These are phyloP conservation scores for Colletotrichum higginsianum DNA, from an alignment of 2,329 filamentous ascomycete species.

Conservation along the genomic window DNA sequence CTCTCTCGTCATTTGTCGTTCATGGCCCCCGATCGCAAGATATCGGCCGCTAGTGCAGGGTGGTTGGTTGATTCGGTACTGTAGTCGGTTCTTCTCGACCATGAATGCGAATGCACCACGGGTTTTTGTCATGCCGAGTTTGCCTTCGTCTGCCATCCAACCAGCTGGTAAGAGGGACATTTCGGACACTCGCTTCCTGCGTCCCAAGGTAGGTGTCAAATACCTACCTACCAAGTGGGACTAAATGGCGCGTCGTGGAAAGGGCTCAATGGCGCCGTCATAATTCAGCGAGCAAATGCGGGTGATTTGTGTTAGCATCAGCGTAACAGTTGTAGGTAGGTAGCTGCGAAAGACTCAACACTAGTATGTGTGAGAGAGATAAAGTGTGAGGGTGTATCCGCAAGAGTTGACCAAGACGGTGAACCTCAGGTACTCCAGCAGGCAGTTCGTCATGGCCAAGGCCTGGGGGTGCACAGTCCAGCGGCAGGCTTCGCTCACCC, in stretches of 20 bases:
- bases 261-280: not conserved
- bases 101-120: not conserved
- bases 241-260: not conserved
- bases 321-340: not conserved
- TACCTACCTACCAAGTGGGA: not conserved
- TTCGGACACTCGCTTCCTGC: not conserved
- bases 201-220: not conserved
- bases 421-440: slow-evolving; percentile 1
- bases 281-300: not conserved
- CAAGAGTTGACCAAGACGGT: not conserved
- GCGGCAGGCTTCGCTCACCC: not conserved
- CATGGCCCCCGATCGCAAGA: slow-evolving; percentile 35
- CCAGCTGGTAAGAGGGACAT: not conserved
- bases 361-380: not conserved
- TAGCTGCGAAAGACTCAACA: not conserved
- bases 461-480: not conserved
- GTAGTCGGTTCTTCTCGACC: not conserved
- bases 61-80: slow-evolving; percentile 6
- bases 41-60: slow-evolving; percentile 31
- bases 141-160: not conserved
- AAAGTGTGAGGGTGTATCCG: too few species aligned
- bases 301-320: not conserved
- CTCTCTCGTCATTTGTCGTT: slow-evolving; percentile 5
- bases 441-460: not conserved
- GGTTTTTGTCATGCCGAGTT: too few species aligned